phyloP scores from a whole-genome alignment of 164 flowering plant species.

The Tetrastigma voinierianum region DNA sequence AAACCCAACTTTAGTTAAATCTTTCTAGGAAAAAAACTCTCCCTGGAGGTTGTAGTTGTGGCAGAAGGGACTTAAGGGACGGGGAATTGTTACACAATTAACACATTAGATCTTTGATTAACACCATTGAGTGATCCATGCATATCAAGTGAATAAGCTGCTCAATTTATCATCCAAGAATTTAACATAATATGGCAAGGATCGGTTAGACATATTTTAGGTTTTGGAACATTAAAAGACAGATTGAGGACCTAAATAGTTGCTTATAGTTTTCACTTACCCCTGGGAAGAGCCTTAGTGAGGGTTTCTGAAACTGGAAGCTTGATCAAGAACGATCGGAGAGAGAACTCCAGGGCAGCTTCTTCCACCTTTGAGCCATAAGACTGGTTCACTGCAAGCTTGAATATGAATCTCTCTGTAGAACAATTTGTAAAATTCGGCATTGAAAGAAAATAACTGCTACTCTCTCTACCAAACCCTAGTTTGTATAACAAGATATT shows the following conservation, averaged over 20 bases:
- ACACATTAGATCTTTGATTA: no score
- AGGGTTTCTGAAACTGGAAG: constrained; percentile 66
- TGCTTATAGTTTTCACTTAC: constrained; percentile 35
- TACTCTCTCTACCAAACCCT: constrained; percentile 85
- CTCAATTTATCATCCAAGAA: no score
- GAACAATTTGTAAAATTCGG: constrained; percentile 46
- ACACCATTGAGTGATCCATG: no score
- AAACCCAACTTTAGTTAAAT: no score
- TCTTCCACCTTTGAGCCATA: constrained; percentile 47
- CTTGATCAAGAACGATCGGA: constrained; percentile 79
- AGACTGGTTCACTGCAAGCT: constrained; percentile 54
- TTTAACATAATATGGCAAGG: no score
- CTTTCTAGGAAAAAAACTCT: no score
- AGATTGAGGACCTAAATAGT: neutral
- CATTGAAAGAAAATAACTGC: constrained; percentile 64
- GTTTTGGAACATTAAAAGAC: neutral
- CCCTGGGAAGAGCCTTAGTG: constrained; percentile 61
- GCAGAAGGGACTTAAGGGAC: no score
- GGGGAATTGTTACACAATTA: no score
- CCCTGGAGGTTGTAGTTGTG: no score
- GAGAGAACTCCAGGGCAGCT: constrained; percentile 58
- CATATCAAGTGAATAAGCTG: no score
- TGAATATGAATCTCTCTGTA: constrained; percentile 81
- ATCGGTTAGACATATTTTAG: neutral
- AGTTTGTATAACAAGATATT: constrained; percentile 5